Evolutionary conservation across 2,329 filamentous ascomycete genomes (phyloP), one percentile per base, ranked within the genome.

Genomic region (Colletotrichum abscissum): DNA sequence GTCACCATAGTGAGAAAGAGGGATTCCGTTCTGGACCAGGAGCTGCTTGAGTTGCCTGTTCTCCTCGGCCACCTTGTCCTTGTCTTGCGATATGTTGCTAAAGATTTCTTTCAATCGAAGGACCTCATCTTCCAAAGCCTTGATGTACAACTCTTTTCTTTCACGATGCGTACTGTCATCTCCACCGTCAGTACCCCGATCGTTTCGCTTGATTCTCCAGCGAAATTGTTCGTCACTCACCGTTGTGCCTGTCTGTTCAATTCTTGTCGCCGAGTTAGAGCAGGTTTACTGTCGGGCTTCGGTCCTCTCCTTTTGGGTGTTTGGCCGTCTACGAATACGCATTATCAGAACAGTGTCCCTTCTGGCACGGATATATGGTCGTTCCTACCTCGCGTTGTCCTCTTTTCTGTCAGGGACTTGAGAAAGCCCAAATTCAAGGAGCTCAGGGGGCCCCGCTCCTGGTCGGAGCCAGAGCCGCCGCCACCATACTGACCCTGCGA

Each of bases 271-370:
- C 96, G 90, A 24, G 96, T 98, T 78, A 98, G 85, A 57, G 97
- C 96, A 22, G 97, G 97, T 81, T 97, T 98, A 86, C 94, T 97
- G 82, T 98, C 97, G 24, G 97, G 97, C 82, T 98, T 98, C 0
- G 97, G 97, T 1, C 97, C 97, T 82, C 97, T 91, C 76, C 94
- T 91, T 85, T 98, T 99, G 3, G 94, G 91, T 9, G 93, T 88
- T 79, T 97, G 93, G 58, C 95, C 95, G 86, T 98, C 95, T 93
- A 78, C 63, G 3, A 28, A 38, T 19, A 28, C 5, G 11, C 35
- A 4, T 26, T 49, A 63, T 54, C 54, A 76, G 65, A 46, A 62
- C 30, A 16, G 3, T 6, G 7, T 49, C 26, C 26, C 12, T 33
- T 33, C 56, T 16, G 30, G 12, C 28, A 60, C 52, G 28, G 9